Percentiles rank a stretch among this genome's conserved stretches.
These are phyloP conservation scores for Boletus sp. DNA, from an alignment of 1,284 basidiomycete genomes.

Conservation along the genomic window DNA sequence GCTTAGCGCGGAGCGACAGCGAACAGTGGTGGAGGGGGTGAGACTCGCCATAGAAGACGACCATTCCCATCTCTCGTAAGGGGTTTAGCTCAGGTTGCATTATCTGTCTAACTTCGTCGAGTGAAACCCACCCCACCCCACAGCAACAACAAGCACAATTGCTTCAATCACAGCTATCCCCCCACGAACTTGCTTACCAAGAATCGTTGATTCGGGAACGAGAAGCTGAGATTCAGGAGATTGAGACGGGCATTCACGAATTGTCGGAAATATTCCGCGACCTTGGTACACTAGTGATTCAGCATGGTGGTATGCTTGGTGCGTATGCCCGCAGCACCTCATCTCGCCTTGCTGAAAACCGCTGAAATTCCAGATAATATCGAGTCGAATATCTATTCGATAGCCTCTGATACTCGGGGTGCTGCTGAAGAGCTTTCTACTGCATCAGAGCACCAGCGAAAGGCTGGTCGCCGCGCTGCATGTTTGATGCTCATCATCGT, in stretches of 20 bases:
- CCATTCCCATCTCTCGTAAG: slow-evolving; percentile 35
- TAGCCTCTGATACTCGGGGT: slow-evolving; percentile 79
- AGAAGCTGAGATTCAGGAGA: slow-evolving; percentile 92
- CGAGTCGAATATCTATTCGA: slow-evolving; percentile 88
- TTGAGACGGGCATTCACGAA: slow-evolving; percentile 96
- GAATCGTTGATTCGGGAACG: slow-evolving; percentile 95
- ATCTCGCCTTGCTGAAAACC: neutral
- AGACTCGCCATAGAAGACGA: slow-evolving; percentile 76
- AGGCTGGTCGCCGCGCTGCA: slow-evolving; percentile 84
- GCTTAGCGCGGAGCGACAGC: slow-evolving; percentile 81
- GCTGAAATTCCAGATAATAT: slow-evolving; percentile 77
- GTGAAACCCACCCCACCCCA: slow-evolving; percentile 38
- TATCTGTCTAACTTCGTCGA: slow-evolving; percentile 26
- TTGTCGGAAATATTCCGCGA: slow-evolving; percentile 97
- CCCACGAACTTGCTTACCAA: slow-evolving; percentile 93
- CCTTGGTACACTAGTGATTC: slow-evolving; percentile 89
- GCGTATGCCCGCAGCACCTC: slow-evolving; percentile 28
- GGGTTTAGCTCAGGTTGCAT: neutral
- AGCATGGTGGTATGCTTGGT: slow-evolving; percentile 96
- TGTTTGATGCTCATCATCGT: slow-evolving; percentile 88
- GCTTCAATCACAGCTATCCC: slow-evolving; percentile 71
- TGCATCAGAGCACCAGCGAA: slow-evolving; percentile 93
- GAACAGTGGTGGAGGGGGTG: slow-evolving; percentile 78
- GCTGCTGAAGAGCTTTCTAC: slow-evolving; percentile 87
- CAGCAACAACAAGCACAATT: slow-evolving; percentile 69